These are phyloP conservation scores for Scalesia atractyloides DNA, from an alignment of 129 eudicot genomes.

Conservation along the genomic window DNA sequence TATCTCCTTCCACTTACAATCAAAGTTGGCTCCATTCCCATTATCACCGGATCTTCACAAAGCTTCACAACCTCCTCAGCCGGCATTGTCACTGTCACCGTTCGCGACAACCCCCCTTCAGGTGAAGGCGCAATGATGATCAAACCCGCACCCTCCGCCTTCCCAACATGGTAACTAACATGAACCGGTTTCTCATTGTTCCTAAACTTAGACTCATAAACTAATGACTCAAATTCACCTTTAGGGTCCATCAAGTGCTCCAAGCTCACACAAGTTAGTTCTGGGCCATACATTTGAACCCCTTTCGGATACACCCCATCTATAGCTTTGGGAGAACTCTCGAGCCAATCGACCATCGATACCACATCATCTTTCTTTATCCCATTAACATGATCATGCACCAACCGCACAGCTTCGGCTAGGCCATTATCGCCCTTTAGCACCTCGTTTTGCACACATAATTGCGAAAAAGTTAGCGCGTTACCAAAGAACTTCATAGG, in stretches of 20 bases:
- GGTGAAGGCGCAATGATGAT: conserved; percentile 58
- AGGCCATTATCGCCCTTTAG: conserved; percentile 22
- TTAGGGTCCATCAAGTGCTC: conserved; percentile 41
- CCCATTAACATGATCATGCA: conserved; percentile 43
- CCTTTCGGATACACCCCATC: conserved; percentile 33
- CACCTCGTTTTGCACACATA: conserved; percentile 23
- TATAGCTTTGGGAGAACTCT: conserved; percentile 27
- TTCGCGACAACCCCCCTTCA: conserved; percentile 49
- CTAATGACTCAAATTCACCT: conserved; percentile 27
- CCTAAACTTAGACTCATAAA: conserved; percentile 50
- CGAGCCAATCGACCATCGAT: conserved; percentile 37
- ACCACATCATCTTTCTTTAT: conserved; percentile 39
- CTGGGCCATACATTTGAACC: conserved; percentile 52
- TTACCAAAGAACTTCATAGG: conserved; percentile 63
- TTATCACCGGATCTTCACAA: conserved; percentile 46
- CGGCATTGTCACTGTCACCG: conserved; percentile 56
- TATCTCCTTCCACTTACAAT: conserved; percentile 47
- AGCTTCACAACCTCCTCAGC: conserved; percentile 41
- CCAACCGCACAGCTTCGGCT: conserved; percentile 28
- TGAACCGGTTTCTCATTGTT: conserved; percentile 59
- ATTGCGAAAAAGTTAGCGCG: conserved; percentile 44
- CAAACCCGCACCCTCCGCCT: conserved; percentile 58
- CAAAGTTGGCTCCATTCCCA: conserved; percentile 49
- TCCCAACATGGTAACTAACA: conserved; percentile 54
- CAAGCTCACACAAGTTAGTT: conserved; percentile 52